Percentiles rank a stretch among this genome's conserved stretches.
phyloP scores from a whole-genome alignment of 2,329 filamentous ascomycete genomes.

The Trichophyton verrucosum region DNA sequence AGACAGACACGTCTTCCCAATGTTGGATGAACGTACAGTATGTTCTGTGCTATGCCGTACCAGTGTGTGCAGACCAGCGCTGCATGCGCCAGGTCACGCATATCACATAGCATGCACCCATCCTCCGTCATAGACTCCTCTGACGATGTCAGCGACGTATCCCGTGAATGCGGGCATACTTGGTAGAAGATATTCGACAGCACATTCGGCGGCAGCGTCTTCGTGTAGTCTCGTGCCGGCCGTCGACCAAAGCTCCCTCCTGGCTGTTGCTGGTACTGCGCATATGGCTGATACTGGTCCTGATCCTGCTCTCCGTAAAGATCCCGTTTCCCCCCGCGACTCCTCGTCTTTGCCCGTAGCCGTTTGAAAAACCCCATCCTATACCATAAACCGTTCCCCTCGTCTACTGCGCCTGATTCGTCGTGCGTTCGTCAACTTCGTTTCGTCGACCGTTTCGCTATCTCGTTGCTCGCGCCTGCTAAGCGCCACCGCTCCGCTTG shows the following conservation, averaged over 20 bases:
- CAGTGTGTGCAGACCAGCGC: conserved; percentile 62
- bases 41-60: conserved; percentile 44
- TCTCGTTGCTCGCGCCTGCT: too few species aligned
- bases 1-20: not conserved
- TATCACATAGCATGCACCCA: conserved; percentile 85
- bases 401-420: not conserved
- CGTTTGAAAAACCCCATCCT: conserved; percentile 18
- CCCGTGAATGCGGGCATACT: conserved; percentile 70
- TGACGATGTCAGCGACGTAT: conserved; percentile 67
- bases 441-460: too few species aligned
- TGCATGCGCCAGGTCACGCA: conserved; percentile 75
- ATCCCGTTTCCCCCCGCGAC: conserved; percentile 10
- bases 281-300: not conserved
- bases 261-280: not conserved
- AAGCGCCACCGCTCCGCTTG: too few species aligned
- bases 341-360: conserved; percentile 15
- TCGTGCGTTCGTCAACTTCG: not conserved
- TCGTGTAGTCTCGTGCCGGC: conserved; percentile 27
- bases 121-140: conserved; percentile 68
- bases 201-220: conserved; percentile 52
- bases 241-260: not conserved
- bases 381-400: not conserved
- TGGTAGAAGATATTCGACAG: conserved; percentile 65
- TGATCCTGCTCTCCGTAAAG: not conserved
- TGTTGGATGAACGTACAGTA: conserved; percentile 46